A percentile compares a stretch with the other conserved stretches of the same genome.
These are phyloP conservation scores for Pisolithus sp. DNA, from an alignment of 768 basidiomycete genomes.

Conservation along the genomic window DNA sequence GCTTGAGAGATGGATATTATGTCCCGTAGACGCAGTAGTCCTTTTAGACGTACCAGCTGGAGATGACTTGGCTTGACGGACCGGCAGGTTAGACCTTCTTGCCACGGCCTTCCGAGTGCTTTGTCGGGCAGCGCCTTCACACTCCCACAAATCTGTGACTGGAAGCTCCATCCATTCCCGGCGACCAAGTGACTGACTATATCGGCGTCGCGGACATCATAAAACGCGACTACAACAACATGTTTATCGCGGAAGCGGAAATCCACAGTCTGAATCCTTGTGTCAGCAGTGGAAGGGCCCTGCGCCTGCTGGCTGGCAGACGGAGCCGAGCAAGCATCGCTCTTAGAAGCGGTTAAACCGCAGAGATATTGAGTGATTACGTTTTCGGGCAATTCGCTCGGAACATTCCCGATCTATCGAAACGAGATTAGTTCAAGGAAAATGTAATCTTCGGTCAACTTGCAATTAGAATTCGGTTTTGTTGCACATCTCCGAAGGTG, in stretches of 20 bases:
- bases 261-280: conserved; percentile 51
- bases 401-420: conserved; percentile 37
- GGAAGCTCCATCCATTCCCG: conserved; percentile 7
- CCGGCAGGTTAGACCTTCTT: conserved; percentile 32
- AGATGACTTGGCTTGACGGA: conserved; percentile 44
- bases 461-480: conserved; percentile 30
- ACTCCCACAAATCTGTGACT: background rate
- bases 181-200: conserved; percentile 40
- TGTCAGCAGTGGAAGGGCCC: conserved; percentile 9
- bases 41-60: conserved; percentile 30
- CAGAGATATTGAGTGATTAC: conserved; percentile 26
- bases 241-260: conserved; percentile 43
- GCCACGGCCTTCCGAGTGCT: conserved; percentile 10
- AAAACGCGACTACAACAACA: conserved; percentile 55
- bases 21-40: background rate
- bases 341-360: conserved; percentile 16
- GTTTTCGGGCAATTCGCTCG: conserved; percentile 25
- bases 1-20: conserved; percentile 30
- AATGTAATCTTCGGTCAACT: background rate
- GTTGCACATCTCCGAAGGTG: conserved; percentile 8
- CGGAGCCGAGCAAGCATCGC: conserved; percentile 5
- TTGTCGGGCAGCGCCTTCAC: conserved; percentile 2
- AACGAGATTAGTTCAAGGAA: conserved; percentile 7
- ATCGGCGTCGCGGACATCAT: conserved; percentile 50
- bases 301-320: conserved; percentile 1